These are phyloP conservation scores for Neurospora discreta DNA, from an alignment of 495 filamentous ascomycete species.

Conservation along the genomic window DNA sequence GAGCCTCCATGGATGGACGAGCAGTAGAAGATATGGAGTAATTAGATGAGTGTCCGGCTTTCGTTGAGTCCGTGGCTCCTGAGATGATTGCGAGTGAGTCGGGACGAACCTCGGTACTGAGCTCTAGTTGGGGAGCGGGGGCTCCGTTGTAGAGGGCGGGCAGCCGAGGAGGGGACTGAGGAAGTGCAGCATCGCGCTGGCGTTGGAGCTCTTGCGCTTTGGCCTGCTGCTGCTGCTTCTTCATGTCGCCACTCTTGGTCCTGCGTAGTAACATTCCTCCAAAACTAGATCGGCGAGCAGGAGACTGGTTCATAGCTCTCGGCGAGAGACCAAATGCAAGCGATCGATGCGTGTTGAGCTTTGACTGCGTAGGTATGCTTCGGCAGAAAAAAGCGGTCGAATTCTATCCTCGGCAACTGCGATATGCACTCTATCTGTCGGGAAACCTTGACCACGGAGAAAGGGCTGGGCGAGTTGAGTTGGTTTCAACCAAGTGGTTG, in stretches of 20 bases:
- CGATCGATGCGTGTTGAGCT: background rate
- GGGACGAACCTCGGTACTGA: slow-evolving; percentile 55
- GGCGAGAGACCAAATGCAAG: background rate
- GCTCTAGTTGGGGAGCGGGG: slow-evolving; percentile 48
- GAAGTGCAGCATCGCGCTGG: slow-evolving; percentile 54
- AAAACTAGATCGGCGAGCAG: slow-evolving; percentile 41
- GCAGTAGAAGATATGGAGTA: slow-evolving; percentile 18
- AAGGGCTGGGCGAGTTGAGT: background rate
- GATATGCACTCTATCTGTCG: background rate
- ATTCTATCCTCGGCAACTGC: background rate
- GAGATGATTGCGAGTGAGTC: slow-evolving; percentile 56
- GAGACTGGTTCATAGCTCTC: slow-evolving; percentile 30
- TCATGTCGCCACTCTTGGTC: slow-evolving; percentile 68
- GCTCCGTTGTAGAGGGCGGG: slow-evolving; percentile 58
- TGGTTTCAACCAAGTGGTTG: background rate
- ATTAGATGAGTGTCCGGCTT: slow-evolving; percentile 27
- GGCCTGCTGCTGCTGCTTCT: slow-evolving; percentile 50
- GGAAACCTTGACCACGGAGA: background rate
- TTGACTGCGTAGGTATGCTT: background rate
- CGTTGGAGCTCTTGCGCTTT: slow-evolving; percentile 56
- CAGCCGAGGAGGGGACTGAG: slow-evolving; percentile 65
- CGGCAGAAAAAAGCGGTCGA: background rate
- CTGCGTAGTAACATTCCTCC: slow-evolving; percentile 60
- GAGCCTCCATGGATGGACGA: slow-evolving; percentile 34
- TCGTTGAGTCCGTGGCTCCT: slow-evolving; percentile 17